Evolutionary conservation across 495 filamentous ascomycete species (phyloP).

Genomic region (Aspergillus bertholletiae): DNA sequence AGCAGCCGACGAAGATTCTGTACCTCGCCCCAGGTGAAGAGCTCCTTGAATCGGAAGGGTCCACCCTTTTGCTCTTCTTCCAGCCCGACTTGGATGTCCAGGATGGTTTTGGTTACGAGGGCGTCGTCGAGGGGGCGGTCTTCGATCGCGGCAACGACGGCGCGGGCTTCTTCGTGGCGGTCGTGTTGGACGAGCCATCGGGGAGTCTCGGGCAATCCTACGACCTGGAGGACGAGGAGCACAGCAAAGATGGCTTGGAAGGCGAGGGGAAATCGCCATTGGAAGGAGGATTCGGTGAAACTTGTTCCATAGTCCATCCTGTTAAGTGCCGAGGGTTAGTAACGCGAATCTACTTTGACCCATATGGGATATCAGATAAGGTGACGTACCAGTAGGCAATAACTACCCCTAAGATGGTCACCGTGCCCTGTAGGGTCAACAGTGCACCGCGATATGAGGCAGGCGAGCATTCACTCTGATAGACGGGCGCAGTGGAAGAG

Average conservation of each 20-base stretch:
- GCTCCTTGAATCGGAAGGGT: slow-evolving; percentile 35
- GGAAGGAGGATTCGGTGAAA: slow-evolving; percentile 42
- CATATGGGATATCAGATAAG: not conserved
- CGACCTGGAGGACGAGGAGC: slow-evolving; percentile 52
- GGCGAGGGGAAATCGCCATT: slow-evolving; percentile 56
- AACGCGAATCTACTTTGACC: too few species aligned
- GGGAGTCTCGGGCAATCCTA: slow-evolving; percentile 61
- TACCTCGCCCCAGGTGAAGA: slow-evolving; percentile 31
- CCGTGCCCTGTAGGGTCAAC: slow-evolving; percentile 45
- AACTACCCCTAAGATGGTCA: slow-evolving; percentile 39
- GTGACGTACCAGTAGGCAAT: slow-evolving; percentile 35
- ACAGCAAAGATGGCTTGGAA: slow-evolving; percentile 59
- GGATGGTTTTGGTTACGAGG: slow-evolving; percentile 13
- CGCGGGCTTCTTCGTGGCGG: slow-evolving; percentile 46
- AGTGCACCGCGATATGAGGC: slow-evolving; percentile 58
- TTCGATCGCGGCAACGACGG: slow-evolving; percentile 19
- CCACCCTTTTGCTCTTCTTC: slow-evolving; percentile 34
- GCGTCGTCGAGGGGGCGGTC: slow-evolving; percentile 13
- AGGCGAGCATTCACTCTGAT: slow-evolving; percentile 54
- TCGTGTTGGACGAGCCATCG: slow-evolving; percentile 52
- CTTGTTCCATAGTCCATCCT: slow-evolving; percentile 56
- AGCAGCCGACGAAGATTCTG: slow-evolving; percentile 40
- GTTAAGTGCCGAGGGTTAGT: slow-evolving; percentile 26
- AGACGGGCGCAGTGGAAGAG: slow-evolving; percentile 49
- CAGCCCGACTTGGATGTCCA: slow-evolving; percentile 34